Evolutionary conservation across 2,329 filamentous ascomycete species (phyloP).

Genomic region (Aspergillus calidoustus): DNA sequence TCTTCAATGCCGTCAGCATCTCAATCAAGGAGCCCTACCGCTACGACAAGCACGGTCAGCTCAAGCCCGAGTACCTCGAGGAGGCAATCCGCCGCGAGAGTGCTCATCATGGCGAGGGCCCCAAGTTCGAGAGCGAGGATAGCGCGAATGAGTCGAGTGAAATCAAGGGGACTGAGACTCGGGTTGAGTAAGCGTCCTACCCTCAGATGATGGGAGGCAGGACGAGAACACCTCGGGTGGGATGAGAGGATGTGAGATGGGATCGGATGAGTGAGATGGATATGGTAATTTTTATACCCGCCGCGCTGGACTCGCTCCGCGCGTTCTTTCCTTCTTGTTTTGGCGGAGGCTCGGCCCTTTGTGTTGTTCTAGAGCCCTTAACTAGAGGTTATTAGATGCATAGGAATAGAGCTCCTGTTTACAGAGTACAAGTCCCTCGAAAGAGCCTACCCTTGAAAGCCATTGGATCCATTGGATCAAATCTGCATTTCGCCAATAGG

Average conservation of each 20-base stretch:
- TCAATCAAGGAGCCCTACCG: conserved; percentile 58
- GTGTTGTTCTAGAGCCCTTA: neutral
- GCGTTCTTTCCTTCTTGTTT: neutral
- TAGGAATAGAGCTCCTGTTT: neutral
- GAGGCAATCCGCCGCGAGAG: conserved; percentile 36
- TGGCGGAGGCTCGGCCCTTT: neutral
- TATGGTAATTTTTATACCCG: conserved; percentile 12
- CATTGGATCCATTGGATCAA: too few relatives aligned
- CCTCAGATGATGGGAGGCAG: too few relatives aligned
- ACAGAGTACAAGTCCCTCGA: neutral
- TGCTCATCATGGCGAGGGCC: conserved; percentile 14
- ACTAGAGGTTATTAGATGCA: neutral
- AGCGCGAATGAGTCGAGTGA: conserved; percentile 23
- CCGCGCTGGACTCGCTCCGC: conserved; percentile 51
- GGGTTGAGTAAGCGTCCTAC: neutral
- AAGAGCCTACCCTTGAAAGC: too few relatives aligned
- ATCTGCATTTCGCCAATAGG: neutral
- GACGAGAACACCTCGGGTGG: neutral
- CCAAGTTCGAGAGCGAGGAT: conserved; percentile 33
- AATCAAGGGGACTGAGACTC: neutral
- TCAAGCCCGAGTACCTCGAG: conserved; percentile 54
- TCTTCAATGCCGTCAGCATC: conserved; percentile 54
- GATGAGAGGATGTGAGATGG: neutral
- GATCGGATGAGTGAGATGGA: neutral
- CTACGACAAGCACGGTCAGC: conserved; percentile 62